phyloP scores from a whole-genome alignment of 176 grass and related monocot genomes.

The Lolium multiflorum region DNA sequence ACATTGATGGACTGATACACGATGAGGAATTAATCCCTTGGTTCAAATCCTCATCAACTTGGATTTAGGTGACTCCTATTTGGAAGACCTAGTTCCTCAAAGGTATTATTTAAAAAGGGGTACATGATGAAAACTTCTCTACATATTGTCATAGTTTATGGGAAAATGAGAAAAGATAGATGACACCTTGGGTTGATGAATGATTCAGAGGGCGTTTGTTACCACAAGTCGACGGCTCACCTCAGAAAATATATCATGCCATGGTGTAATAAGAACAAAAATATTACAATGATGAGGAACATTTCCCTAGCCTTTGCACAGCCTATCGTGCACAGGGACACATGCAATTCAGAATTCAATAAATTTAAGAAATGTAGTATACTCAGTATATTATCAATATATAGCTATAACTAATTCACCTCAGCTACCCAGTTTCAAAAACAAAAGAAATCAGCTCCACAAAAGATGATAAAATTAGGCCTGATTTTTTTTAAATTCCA shows the following conservation, averaged over 20 bases:
- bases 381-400: slow-evolving; percentile 6
- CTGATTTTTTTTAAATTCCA: background rate
- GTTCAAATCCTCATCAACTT: background rate
- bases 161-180: slow-evolving; percentile 9
- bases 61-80: background rate
- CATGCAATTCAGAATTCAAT: background rate
- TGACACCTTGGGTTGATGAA: background rate
- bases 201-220: background rate
- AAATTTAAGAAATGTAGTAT: background rate
- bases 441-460: background rate
- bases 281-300: background rate
- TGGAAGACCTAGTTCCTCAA: background rate
- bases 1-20: background rate
- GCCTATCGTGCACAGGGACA: background rate
- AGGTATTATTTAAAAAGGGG: background rate
- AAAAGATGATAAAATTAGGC: background rate
- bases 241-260: background rate
- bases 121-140: background rate
- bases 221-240: background rate
- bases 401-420: background rate
- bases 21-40: background rate
- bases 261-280: background rate
- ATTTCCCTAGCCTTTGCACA: background rate
- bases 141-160: background rate
- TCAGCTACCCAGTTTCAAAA: background rate